phyloP scores from a whole-genome alignment of 371 early-diverging fungal genomes.

The Actinomortierella ambigua region DNA sequence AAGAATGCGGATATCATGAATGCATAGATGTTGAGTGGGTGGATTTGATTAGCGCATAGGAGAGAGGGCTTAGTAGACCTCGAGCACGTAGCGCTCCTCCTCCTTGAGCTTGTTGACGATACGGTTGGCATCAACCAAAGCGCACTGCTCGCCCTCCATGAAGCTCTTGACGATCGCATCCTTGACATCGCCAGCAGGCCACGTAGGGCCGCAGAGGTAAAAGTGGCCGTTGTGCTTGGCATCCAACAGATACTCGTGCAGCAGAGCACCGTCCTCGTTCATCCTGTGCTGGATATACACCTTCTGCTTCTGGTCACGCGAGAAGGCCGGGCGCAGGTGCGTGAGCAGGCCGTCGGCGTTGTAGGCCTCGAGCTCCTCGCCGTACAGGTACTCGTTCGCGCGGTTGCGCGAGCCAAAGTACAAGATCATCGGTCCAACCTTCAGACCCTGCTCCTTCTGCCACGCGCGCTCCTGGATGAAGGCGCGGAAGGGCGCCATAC shows the following conservation, averaged over 20 bases:
- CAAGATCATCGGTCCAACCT: conserved; percentile 90
- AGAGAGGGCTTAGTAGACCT: conserved; percentile 75
- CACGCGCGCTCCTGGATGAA: conserved; percentile 92
- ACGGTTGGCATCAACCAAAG: conserved; percentile 66
- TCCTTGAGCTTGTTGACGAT: conserved; percentile 90
- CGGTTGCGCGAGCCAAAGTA: conserved; percentile 96
- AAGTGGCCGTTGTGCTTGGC: conserved; percentile 75
- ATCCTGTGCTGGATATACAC: conserved; percentile 95
- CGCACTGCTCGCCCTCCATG: conserved; percentile 61
- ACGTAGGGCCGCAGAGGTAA: conserved; percentile 94
- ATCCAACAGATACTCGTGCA: conserved; percentile 76
- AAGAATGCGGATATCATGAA: background rate
- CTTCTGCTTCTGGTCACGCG: conserved; percentile 92
- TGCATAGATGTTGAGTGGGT: background rate
- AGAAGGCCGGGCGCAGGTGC: conserved; percentile 89
- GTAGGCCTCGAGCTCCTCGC: conserved; percentile 93
- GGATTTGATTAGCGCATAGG: conserved; percentile 9
- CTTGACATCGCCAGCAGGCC: conserved; percentile 94
- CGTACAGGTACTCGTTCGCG: conserved; percentile 91
- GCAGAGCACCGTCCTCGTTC: conserved; percentile 78
- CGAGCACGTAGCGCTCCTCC: conserved; percentile 88
- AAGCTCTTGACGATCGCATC: conserved; percentile 88
- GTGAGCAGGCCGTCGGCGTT: conserved; percentile 84
- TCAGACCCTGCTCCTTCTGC: conserved; percentile 72
- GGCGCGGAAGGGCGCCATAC: conserved; percentile 97